A percentile compares a stretch with the other conserved stretches of the same genome.
phyloP scores from a whole-genome alignment of 441 rosid species.

The Gossypium davidsonii region DNA sequence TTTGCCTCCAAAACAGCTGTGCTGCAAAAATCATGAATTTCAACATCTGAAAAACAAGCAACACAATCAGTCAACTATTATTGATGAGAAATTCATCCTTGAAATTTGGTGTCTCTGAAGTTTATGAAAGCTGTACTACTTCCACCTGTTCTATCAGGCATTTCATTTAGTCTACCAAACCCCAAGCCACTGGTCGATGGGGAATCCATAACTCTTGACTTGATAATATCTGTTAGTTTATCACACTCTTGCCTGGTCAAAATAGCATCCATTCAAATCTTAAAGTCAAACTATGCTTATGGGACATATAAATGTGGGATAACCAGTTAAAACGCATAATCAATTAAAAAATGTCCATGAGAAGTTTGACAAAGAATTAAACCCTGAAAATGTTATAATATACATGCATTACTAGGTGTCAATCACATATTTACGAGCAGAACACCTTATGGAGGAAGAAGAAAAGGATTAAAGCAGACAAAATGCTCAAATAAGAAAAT shows the following conservation, averaged over 20 bases:
- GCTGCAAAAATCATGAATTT: slow-evolving; percentile 38
- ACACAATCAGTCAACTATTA: slow-evolving; percentile 16
- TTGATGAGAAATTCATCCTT: slow-evolving; percentile 13
- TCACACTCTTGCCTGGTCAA: slow-evolving; percentile 79
- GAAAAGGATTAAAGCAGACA: background rate
- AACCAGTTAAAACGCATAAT: background rate
- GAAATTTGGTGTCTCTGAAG: slow-evolving; percentile 10
- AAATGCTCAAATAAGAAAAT: slow-evolving; percentile 14
- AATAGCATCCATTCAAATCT: slow-evolving; percentile 21
- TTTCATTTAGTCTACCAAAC: slow-evolving; percentile 22
- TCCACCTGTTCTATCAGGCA: slow-evolving; percentile 21
- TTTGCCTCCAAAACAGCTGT: slow-evolving; percentile 65
- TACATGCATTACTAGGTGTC: background rate
- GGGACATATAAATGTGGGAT: background rate
- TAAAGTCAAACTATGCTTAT: slow-evolving; percentile 11
- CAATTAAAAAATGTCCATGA: background rate
- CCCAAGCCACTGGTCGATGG: slow-evolving; percentile 25
- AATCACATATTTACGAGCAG: background rate
- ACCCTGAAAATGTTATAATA: background rate
- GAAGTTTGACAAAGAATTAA: background rate
- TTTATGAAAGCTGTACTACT: slow-evolving; percentile 38
- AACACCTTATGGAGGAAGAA: background rate
- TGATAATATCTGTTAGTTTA: slow-evolving; percentile 56
- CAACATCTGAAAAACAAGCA: slow-evolving; percentile 36
- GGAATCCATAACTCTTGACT: slow-evolving; percentile 60